These are phyloP conservation scores for Aureobasidium lini DNA, from an alignment of 2,329 filamentous ascomycete genomes.

Conservation along the genomic window DNA sequence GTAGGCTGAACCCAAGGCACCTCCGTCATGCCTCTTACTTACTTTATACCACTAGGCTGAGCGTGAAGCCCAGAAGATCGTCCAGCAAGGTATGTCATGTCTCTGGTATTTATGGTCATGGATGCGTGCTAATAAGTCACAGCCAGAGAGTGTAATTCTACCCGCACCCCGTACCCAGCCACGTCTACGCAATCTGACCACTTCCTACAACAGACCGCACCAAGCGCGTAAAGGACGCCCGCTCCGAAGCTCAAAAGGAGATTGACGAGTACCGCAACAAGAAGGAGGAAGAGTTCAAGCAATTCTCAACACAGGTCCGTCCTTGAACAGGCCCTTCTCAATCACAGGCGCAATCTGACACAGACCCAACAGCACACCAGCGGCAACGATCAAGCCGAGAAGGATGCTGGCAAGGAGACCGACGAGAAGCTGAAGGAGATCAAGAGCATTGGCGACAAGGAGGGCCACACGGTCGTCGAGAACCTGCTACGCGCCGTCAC, in stretches of 20 bases:
- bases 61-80: constrained; percentile 97
- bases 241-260: constrained; percentile 94
- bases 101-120: background rate
- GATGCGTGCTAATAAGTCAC: constrained; percentile 18
- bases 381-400: constrained; percentile 69
- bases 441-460: constrained; percentile 68
- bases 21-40: constrained; percentile 25
- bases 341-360: background rate
- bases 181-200: constrained; percentile 15
- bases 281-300: constrained; percentile 93
- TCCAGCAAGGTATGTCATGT: constrained; percentile 73
- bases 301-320: constrained; percentile 73
- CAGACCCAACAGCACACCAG: constrained; percentile 64
- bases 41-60: constrained; percentile 61
- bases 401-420: constrained; percentile 70
- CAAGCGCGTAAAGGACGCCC: constrained; percentile 93
- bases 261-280: constrained; percentile 84
- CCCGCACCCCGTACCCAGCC: background rate
- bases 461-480: constrained; percentile 70
- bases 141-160: constrained; percentile 77
- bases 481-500: constrained; percentile 80
- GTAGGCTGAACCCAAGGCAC: constrained; percentile 48
- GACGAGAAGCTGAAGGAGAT: constrained; percentile 79
- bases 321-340: background rate
- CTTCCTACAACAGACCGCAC: constrained; percentile 61